A percentile compares a stretch with the other conserved stretches of the same genome.
phyloP scores from a whole-genome alignment of 768 basidiomycete genomes.

The Floccularia luteovirens region DNA sequence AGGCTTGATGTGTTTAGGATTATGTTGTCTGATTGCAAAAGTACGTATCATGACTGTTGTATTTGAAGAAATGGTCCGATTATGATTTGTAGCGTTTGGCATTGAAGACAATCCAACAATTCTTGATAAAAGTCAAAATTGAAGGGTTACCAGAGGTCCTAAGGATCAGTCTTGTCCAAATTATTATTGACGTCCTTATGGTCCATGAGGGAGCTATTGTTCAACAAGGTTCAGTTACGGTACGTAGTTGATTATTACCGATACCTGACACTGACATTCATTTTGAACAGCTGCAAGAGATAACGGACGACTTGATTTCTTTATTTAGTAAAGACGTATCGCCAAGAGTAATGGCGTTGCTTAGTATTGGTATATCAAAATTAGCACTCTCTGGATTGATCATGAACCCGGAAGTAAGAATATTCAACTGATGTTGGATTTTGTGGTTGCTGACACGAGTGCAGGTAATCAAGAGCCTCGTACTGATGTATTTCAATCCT shows the following conservation, averaged over 20 bases:
- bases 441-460: slow-evolving; percentile 25
- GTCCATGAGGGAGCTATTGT: slow-evolving; percentile 62
- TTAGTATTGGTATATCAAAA: slow-evolving; percentile 82
- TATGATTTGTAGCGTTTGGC: slow-evolving; percentile 19
- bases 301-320: slow-evolving; percentile 25
- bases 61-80: neutral
- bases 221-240: slow-evolving; percentile 18
- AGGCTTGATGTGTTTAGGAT: slow-evolving; percentile 60
- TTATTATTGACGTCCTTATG: slow-evolving; percentile 83
- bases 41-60: slow-evolving; percentile 20
- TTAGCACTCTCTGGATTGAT: slow-evolving; percentile 74
- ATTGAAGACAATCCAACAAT: slow-evolving; percentile 44
- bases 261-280: neutral
- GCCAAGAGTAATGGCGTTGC: slow-evolving; percentile 52
- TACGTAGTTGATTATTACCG: neutral
- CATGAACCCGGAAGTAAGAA: slow-evolving; percentile 48
- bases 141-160: slow-evolving; percentile 61
- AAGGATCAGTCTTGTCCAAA: slow-evolving; percentile 65
- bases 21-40: slow-evolving; percentile 71
- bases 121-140: slow-evolving; percentile 51
- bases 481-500: slow-evolving; percentile 66
- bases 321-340: slow-evolving; percentile 39
- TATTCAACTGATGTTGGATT: neutral
- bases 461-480: slow-evolving; percentile 27
- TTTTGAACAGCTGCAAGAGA: slow-evolving; percentile 10